Conservation (phyloP, 2,329 filamentous ascomycete species). For the Grosmannia huntii region DNA sequence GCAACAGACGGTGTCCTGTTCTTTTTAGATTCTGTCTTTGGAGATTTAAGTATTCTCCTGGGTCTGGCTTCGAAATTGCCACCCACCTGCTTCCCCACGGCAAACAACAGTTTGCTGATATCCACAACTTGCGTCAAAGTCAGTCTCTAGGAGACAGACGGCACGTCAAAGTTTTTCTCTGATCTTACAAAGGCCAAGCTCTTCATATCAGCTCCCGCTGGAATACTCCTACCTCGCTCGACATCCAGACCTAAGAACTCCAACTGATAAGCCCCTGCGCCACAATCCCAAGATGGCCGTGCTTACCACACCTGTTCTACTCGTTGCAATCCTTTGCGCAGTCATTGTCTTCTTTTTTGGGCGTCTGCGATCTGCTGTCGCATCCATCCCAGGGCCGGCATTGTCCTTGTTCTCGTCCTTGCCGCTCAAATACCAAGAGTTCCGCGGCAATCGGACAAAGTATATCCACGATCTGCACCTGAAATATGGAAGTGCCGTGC, state of each 20-base stretch:
- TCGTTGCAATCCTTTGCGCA: not conserved
- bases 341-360: not conserved
- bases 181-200: too few species aligned
- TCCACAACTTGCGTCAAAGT: too few species aligned
- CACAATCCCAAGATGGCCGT: not conserved
- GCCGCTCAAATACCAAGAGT: conserved; percentile 22
- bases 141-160: too few species aligned
- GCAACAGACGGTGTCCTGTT: not conserved
- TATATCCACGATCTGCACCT: conserved; percentile 45
- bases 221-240: too few species aligned
- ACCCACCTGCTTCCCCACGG: too few species aligned
- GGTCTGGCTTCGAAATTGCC: too few species aligned
- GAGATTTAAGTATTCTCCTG: not conserved
- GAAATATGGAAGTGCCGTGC: conserved; percentile 41
- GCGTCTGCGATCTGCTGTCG: not conserved
- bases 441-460: conserved; percentile 35
- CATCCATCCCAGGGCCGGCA: not conserved
- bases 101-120: too few species aligned
- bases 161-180: too few species aligned
- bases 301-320: not conserved
- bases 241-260: not conserved
- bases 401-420: not conserved
- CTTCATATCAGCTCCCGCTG: too few species aligned
- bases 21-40: not conserved
- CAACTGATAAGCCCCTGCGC: not conserved